These are phyloP conservation scores for Protea cynaroides DNA, from an alignment of 164 flowering plant species.

Conservation along the genomic window DNA sequence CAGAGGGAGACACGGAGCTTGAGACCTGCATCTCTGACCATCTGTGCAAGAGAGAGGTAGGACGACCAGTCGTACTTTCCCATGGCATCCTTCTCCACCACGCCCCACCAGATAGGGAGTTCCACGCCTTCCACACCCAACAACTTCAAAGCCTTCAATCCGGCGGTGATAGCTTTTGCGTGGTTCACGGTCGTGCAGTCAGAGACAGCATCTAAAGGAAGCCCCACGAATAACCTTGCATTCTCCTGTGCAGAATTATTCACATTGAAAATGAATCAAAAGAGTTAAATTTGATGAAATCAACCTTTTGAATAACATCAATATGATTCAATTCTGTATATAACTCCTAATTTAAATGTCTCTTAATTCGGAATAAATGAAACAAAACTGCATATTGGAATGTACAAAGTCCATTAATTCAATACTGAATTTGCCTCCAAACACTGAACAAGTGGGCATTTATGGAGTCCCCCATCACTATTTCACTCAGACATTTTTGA, in stretches of 20 bases:
- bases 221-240: constrained; percentile 59
- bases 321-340: no score
- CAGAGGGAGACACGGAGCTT: constrained; percentile 74
- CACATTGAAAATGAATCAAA: no score
- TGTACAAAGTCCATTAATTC: no score
- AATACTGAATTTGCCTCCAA: no score
- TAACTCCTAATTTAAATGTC: no score
- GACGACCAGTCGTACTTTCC: constrained; percentile 79
- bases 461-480: no score
- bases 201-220: constrained; percentile 75
- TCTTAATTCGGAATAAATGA: no score
- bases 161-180: constrained; percentile 65
- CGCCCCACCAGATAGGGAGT: constrained; percentile 91
- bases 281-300: neutral
- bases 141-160: constrained; percentile 80
- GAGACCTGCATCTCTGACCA: constrained; percentile 72
- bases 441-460: no score
- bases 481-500: no score
- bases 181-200: constrained; percentile 51
- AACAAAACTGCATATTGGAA: no score
- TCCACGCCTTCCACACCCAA: constrained; percentile 94
- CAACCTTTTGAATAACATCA: no score
- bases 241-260: constrained; percentile 10
- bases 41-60: constrained; percentile 66
- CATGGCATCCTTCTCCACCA: constrained; percentile 69